These are phyloP conservation scores for Trypanosoma brucei DNA, from an alignment of 208 protist genomes.

Conservation along the genomic window DNA sequence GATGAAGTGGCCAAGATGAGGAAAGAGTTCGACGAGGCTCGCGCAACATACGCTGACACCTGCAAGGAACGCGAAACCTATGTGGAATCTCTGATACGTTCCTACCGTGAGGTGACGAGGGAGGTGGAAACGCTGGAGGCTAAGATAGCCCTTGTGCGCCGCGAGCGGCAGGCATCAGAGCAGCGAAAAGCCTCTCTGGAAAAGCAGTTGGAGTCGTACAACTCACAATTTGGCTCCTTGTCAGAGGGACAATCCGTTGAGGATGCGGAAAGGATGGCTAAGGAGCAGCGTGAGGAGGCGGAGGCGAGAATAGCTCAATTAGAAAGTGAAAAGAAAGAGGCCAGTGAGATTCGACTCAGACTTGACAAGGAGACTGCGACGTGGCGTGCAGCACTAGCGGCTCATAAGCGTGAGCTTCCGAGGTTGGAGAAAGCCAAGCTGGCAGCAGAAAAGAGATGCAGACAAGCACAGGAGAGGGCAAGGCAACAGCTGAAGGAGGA, in stretches of 20 bases:
- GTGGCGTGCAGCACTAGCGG: constrained; percentile 39
- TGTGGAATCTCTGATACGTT: constrained; percentile 44
- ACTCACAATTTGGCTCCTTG: constrained; percentile 52
- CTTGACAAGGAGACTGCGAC: constrained; percentile 66
- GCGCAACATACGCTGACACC: constrained; percentile 28
- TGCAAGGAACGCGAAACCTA: constrained; percentile 33
- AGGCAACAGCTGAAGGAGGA: constrained; percentile 2
- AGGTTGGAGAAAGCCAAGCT: constrained; percentile 49
- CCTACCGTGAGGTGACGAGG: constrained; percentile 32
- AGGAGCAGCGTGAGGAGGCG: constrained; percentile 41
- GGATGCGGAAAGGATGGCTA: constrained; percentile 42
- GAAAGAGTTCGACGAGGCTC: constrained; percentile 51
- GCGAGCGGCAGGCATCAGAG: constrained; percentile 40
- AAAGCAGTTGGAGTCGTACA: constrained; percentile 69
- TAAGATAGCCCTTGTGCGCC: constrained; percentile 38
- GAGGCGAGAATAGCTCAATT: constrained; percentile 39
- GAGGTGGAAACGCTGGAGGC: constrained; percentile 56
- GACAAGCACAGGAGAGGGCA: constrained; percentile 51
- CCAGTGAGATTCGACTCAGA: constrained; percentile 51
- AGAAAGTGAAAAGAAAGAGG: constrained; percentile 53
- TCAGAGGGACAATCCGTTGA: constrained; percentile 42
- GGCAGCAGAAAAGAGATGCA: constrained; percentile 70
- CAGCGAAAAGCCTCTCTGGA: constrained; percentile 29
- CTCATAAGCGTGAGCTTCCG: constrained; percentile 46
- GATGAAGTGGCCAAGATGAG: constrained; percentile 42